Percentiles rank a stretch among this genome's conserved stretches.
Conservation (phyloP, 108 stramenopile genomes). For the Cyclotella distinguenda region DNA sequence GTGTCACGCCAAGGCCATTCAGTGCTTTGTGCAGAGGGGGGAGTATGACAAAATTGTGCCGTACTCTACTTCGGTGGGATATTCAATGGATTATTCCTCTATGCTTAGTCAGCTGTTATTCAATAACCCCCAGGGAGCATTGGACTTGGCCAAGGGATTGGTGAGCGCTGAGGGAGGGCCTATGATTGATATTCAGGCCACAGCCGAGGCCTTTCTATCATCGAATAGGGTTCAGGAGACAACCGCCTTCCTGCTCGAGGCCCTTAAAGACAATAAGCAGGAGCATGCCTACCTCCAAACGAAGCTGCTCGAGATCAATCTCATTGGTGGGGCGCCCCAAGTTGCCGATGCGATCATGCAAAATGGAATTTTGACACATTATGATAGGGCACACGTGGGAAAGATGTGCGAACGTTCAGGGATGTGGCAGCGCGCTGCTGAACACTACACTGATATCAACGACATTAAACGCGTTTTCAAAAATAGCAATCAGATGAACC, state of each 20-base stretch:
- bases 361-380: slow-evolving; percentile 97
- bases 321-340: slow-evolving; percentile 97
- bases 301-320: slow-evolving; percentile 99
- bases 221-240: slow-evolving; percentile 97
- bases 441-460: slow-evolving; percentile 97
- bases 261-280: slow-evolving; percentile 96
- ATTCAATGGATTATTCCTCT: slow-evolving; percentile 92
- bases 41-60: slow-evolving; percentile 99
- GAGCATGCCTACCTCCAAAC: slow-evolving; percentile 99
- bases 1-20: slow-evolving; percentile 96
- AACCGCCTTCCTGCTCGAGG: slow-evolving; percentile 97
- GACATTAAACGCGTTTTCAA: slow-evolving; percentile 99
- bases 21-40: slow-evolving; percentile 97
- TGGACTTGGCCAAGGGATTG: slow-evolving; percentile 95
- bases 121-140: slow-evolving; percentile 96
- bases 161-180: slow-evolving; percentile 93
- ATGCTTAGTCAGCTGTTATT: slow-evolving; percentile 98
- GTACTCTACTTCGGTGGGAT: slow-evolving; percentile 94
- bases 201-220: slow-evolving; percentile 97
- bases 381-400: slow-evolving; percentile 95
- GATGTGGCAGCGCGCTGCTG: slow-evolving; percentile 99
- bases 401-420: slow-evolving; percentile 97
- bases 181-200: slow-evolving; percentile 94
- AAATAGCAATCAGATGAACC: slow-evolving; percentile 94
- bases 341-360: slow-evolving; percentile 99